phyloP scores from a whole-genome alignment of 768 basidiomycete genomes.

The Xanthoconium purpureum region DNA sequence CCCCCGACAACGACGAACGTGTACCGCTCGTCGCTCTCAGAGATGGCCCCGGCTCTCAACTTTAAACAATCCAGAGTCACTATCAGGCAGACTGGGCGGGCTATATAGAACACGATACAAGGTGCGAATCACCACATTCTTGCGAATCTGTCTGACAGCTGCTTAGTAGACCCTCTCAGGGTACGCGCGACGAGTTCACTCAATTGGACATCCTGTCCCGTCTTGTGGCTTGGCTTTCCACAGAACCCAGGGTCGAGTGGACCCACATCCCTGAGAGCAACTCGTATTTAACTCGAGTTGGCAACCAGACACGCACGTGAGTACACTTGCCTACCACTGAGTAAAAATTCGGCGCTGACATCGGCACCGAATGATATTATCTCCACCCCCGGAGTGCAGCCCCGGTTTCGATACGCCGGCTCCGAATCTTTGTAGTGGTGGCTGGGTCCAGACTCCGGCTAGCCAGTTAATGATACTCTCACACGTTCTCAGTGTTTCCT shows the following conservation, averaged over 20 bases:
- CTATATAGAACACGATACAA: not conserved
- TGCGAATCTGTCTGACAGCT: conserved; percentile 6
- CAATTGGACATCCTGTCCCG: not conserved
- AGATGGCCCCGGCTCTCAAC: not conserved
- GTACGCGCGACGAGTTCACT: conserved; percentile 3
- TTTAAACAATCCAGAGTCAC: not conserved
- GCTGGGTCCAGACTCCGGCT: not conserved
- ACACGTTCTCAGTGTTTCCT: too few relatives aligned
- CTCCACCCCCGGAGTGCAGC: too few relatives aligned
- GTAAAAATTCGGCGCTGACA: too few relatives aligned
- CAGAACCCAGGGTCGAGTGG: not conserved
- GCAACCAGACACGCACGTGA: not conserved
- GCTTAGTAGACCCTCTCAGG: conserved; percentile 10
- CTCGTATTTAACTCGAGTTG: not conserved
- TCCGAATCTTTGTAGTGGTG: not conserved
- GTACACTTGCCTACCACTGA: too few relatives aligned
- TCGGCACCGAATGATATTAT: too few relatives aligned
- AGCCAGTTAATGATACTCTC: not conserved
- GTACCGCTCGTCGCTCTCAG: not conserved
- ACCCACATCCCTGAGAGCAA: too few relatives aligned
- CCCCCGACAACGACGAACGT: conserved; percentile 1
- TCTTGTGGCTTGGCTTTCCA: not conserved
- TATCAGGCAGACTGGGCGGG: not conserved
- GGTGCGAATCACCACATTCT: not conserved
- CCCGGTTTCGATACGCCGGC: not conserved